Evolutionary conservation across 129 eudicot species (phyloP), one percentile per base, ranked within the genome.

Genomic region (Tagetes patula): DNA sequence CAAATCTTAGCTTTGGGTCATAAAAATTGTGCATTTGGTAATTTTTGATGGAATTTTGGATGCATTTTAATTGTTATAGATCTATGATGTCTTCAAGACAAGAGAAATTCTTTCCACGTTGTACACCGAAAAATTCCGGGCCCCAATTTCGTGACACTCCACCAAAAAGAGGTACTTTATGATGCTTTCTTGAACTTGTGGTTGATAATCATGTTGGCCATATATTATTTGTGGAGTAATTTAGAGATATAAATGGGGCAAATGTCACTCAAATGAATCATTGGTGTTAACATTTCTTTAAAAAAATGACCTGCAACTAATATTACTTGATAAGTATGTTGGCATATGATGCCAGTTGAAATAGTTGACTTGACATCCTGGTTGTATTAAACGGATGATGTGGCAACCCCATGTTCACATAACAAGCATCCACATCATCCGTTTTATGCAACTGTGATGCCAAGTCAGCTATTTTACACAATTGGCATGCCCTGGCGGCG

Each of bases 81-180:
- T 80, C 86, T 70, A 72, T 84, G 42, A 78, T 73, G 76, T 73
- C 42, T 83, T 80, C 89, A 14, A 92, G 87, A 77, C 98, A 79
- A 80, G 91, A 87, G 55, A 90, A 87, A 62, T 90, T 85, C 82
- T 91, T 74, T 67, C 85, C 96, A 0, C 91, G 98, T 3, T 89
- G 96, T 70, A 83, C 84, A 7, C 94, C 92, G 1, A 88, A 88
- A 82, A 84, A 79, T 72, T 65, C 88, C 1, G 98, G 96, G 53
- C 96, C 89, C 11, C 96, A 92, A 54, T 89, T 91, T 41, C 96
- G 96, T 37, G 98, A 92, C 67, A 89, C 98, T 58, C 98, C 98
- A 63, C 98, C 98, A 34, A 84, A 92, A 83, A 75, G 98, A 92
- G 98, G 98, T 92, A 62, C 71, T 63, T n/a, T 32, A n/a, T 27